phyloP scores from a whole-genome alignment of 352 stramenopile genomes.

The Phytophthora hibernalis region DNA sequence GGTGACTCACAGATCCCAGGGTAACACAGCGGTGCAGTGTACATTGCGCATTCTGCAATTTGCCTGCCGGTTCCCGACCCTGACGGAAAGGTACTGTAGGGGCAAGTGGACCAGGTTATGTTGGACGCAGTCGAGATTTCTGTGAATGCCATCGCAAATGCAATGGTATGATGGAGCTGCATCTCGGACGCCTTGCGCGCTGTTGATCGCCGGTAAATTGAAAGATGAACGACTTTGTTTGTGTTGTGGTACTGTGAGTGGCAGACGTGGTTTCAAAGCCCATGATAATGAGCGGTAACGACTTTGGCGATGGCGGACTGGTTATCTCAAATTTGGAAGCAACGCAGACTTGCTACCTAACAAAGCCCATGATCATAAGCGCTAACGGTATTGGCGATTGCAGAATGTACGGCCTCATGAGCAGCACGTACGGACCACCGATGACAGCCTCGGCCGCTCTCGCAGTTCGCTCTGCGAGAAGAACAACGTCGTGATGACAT shows the following conservation, averaged over 20 bases:
- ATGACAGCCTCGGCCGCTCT: too few species aligned
- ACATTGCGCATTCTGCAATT: constrained; percentile 29
- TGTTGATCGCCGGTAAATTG: background rate
- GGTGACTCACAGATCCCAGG: constrained; percentile 11
- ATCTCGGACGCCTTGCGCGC: background rate
- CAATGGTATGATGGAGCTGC: background rate
- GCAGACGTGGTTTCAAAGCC: too few species aligned
- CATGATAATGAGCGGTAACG: too few species aligned
- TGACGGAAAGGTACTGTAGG: background rate
- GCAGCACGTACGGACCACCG: too few species aligned
- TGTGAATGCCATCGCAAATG: background rate
- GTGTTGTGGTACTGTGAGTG: too few species aligned
- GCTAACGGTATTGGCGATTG: background rate
- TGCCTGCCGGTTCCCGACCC: background rate
- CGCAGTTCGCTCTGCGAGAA: too few species aligned
- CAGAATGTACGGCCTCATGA: too few species aligned
- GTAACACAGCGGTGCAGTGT: constrained; percentile 23
- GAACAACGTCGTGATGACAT: too few species aligned
- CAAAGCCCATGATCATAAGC: background rate
- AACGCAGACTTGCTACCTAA: background rate
- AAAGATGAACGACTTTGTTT: background rate
- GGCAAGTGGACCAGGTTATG: constrained; percentile 22
- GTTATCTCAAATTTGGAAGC: background rate
- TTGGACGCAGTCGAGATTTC: background rate
- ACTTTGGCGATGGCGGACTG: too few species aligned